Evolutionary conservation across 169 alveolate genomes (phyloP).

Genomic region (Theileria annulata): DNA sequence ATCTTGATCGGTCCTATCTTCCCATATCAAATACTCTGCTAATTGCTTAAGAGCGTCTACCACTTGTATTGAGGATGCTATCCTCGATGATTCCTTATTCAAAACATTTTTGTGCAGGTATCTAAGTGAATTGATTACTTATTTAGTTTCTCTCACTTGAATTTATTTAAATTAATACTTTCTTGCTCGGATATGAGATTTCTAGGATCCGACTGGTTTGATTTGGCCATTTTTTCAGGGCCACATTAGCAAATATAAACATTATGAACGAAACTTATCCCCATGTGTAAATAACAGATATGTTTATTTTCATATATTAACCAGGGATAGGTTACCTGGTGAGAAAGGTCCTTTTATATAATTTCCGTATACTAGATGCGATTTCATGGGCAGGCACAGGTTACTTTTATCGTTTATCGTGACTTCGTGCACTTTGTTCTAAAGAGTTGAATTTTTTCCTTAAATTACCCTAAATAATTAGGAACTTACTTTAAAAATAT

Average conservation of each 20-base stretch:
- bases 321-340: conserved; percentile 22
- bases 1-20: conserved; percentile 41
- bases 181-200: not conserved
- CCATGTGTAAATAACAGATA: conserved; percentile 15
- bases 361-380: conserved; percentile 63
- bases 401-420: conserved; percentile 46
- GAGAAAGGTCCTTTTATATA: conserved; percentile 64
- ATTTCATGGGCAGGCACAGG: conserved; percentile 47
- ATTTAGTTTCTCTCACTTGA: not conserved
- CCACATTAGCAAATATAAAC: not conserved
- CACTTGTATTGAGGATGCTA: conserved; percentile 40
- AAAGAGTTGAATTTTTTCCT: not conserved
- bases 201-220: not conserved
- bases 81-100: conserved; percentile 19
- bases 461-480: no score
- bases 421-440: conserved; percentile 66
- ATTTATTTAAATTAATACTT: not conserved
- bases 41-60: conserved; percentile 63
- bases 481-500: conserved; percentile 43
- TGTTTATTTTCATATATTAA: not conserved
- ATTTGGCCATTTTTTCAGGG: not conserved
- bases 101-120: conserved; percentile 37
- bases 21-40: conserved; percentile 66
- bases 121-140: conserved; percentile 13
- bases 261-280: not conserved